phyloP scores from a whole-genome alignment of 2,329 filamentous ascomycete genomes.

The Colletotrichum sp. region DNA sequence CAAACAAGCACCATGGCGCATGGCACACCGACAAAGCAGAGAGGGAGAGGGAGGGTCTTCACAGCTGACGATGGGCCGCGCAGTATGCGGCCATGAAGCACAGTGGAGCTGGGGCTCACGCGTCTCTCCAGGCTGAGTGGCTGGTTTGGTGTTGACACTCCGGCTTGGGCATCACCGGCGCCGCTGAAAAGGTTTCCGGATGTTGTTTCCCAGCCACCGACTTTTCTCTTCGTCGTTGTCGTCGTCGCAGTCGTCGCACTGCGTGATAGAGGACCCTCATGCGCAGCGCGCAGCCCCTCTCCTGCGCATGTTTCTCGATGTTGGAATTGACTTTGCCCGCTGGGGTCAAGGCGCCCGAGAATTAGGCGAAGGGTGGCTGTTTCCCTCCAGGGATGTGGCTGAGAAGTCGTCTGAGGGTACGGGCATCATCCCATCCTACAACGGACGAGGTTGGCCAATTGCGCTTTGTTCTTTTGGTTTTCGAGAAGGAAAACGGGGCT shows the following conservation, averaged over 20 bases:
- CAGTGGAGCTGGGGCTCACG: slow-evolving; percentile 26
- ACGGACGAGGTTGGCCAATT: slow-evolving; percentile 15
- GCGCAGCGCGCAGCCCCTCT: background rate
- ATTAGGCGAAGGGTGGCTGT: slow-evolving; percentile 15
- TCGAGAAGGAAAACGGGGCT: slow-evolving; percentile 10
- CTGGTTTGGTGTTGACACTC: slow-evolving; percentile 12
- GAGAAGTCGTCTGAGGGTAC: slow-evolving; percentile 10
- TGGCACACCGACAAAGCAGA: slow-evolving; percentile 11
- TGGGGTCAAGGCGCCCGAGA: background rate
- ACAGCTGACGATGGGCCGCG: slow-evolving; percentile 23
- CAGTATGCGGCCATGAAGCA: slow-evolving; percentile 29
- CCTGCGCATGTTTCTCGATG: background rate
- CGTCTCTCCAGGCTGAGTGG: slow-evolving; percentile 21
- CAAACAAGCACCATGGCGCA: slow-evolving; percentile 15
- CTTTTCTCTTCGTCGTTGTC: background rate
- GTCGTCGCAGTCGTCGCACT: background rate
- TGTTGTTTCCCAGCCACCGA: slow-evolving; percentile 20
- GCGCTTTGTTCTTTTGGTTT: slow-evolving; percentile 1
- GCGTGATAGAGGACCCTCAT: background rate
- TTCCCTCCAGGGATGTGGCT: slow-evolving; percentile 17
- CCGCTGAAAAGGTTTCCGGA: slow-evolving; percentile 2
- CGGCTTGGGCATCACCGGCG: slow-evolving; percentile 20
- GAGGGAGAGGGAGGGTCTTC: slow-evolving; percentile 1
- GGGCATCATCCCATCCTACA: slow-evolving; percentile 16
- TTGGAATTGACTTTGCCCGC: slow-evolving; percentile 15